Evolutionary conservation across 2,329 filamentous ascomycete genomes (phyloP), one percentile per base, ranked within the genome.

Genomic region (Aspergillus arachidicola): DNA sequence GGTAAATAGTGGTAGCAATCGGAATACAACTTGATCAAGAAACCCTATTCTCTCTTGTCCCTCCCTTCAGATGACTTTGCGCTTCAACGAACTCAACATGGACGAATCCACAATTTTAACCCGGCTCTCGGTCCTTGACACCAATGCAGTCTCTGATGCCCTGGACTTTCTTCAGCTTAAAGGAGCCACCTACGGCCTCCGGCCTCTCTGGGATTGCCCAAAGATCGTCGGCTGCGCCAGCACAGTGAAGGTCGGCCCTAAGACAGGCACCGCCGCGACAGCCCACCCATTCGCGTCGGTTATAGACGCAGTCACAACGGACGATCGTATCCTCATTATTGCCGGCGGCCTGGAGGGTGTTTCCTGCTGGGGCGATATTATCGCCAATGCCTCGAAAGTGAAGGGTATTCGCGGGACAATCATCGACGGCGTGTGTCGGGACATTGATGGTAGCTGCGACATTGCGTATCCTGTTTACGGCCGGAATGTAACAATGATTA

Each of bases 381-480:
- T 71, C 30, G 67, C 66, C 50, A 69, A 70, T 26, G 69, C 67
- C 4, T 64, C 72, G 6, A 65, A 71, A 41, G 28, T 36, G 10
- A 74, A 72, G 41, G 4, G 57, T 0, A 73, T 76, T 12, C 72
- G 73, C 1, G 74, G 73, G 3, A 72, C 74, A 3, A 61, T 75
- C 65, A 73, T 76, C 16, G 73, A 76, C 30, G 74, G 73, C n/a
- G 67, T 73, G 69, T 70, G 72, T 45, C 72, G 73, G 7, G 73
- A 76, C 19, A 75, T 77, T 16, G 72, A 77, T 38, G 76, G 75
- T 4, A 73, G 73, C 45, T 71, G 72, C 1, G 71, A 76, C 0
- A 64, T 72, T 21, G 66, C 69, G 28, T 78, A 76, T 60, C 75
- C 75, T 11, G 72, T 77, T 9, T 77, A 72, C 58, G 75, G 76